Evolutionary conservation across 208 protist species (phyloP).

Genomic region (Leishmania braziliensis): DNA sequence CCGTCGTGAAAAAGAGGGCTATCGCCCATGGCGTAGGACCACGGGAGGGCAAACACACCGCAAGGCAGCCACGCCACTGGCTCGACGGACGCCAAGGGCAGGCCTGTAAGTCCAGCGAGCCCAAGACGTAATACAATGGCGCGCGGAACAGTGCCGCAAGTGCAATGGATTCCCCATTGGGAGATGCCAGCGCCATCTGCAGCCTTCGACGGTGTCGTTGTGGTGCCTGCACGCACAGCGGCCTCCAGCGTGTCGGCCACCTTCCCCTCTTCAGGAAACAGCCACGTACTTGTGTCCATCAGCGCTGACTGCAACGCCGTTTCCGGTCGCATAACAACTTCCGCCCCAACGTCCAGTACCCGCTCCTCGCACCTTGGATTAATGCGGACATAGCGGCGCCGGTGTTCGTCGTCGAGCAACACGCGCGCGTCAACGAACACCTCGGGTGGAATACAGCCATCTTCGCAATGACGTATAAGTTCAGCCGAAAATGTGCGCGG

Average conservation of each 20-base stretch:
- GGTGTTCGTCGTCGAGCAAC: constrained; percentile 7
- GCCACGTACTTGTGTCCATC: not conserved
- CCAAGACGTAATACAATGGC: constrained; percentile 15
- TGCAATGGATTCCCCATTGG: not conserved
- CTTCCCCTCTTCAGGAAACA: constrained; percentile 6
- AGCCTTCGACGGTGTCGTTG: not conserved
- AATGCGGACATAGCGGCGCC: constrained; percentile 64
- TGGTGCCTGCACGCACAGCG: not conserved
- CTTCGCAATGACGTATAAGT: constrained; percentile 50
- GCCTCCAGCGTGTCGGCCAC: not conserved
- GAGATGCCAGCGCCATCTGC: not conserved
- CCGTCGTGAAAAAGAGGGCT: constrained; percentile 44
- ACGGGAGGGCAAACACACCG: constrained; percentile 50
- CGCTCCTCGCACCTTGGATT: constrained; percentile 30
- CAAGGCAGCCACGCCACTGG: constrained; percentile 69
- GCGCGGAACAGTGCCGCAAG: not conserved
- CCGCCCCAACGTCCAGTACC: constrained; percentile 17
- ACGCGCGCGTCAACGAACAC: constrained; percentile 58
- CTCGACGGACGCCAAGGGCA: constrained; percentile 29
- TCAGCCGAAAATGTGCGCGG: constrained; percentile 55
- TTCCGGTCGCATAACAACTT: constrained; percentile 6
- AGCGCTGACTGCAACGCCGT: not conserved
- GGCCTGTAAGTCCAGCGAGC: constrained; percentile 32
- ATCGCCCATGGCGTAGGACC: constrained; percentile 29
- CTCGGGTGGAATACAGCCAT: constrained; percentile 44